phyloP scores from a whole-genome alignment of 2,329 filamentous ascomycete species.

The Paecilomyces niveus region DNA sequence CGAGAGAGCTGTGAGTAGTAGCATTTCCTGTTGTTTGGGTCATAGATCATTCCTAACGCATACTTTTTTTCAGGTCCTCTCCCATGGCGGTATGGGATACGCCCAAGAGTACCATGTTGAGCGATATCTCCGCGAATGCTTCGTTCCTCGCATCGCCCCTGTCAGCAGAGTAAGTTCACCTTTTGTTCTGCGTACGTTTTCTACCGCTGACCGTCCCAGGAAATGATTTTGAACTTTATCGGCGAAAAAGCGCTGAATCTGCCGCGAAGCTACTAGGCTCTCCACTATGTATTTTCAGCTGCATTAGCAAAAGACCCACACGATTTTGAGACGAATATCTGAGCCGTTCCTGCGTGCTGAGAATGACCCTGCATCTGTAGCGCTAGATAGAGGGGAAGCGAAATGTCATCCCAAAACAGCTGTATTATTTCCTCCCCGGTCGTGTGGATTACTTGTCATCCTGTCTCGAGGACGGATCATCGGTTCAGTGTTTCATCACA shows the following conservation, averaged over 20 bases:
- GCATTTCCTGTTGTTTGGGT: background rate
- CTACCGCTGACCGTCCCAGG: constrained; percentile 21
- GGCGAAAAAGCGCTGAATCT: constrained; percentile 43
- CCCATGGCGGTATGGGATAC: constrained; percentile 58
- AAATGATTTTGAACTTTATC: constrained; percentile 65
- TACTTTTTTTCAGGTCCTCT: constrained; percentile 30
- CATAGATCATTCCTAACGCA: background rate
- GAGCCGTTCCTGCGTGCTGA: background rate
- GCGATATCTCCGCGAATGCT: constrained; percentile 53
- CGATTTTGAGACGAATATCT: background rate
- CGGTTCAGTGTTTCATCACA: background rate
- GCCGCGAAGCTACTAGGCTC: constrained; percentile 34
- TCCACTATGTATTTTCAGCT: background rate
- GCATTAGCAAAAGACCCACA: background rate
- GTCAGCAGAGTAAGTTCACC: constrained; percentile 41
- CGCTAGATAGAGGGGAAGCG: background rate
- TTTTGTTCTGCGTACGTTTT: background rate
- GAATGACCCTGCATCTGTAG: background rate
- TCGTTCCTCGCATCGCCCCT: constrained; percentile 59
- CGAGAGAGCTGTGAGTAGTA: constrained; percentile 39
- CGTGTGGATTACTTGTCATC: background rate
- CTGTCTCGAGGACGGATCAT: background rate
- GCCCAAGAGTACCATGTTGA: constrained; percentile 58
- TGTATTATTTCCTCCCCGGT: background rate
- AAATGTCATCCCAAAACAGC: background rate